Evolutionary conservation across 2,329 filamentous ascomycete genomes (phyloP), one percentile per base, ranked within the genome.

Genomic region (Penicillium brevicompactum): DNA sequence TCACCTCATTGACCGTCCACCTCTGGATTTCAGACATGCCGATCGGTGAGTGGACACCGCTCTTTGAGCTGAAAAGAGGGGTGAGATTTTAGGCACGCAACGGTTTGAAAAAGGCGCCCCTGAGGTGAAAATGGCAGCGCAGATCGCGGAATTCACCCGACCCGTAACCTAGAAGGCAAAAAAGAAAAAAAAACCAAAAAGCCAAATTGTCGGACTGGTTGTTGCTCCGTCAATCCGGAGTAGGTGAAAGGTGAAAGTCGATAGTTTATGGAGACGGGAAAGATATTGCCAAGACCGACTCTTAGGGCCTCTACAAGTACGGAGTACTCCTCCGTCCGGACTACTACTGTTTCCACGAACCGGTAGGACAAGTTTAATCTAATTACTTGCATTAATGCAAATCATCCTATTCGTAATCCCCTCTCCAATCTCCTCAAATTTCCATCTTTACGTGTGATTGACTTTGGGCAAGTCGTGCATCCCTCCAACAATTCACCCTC

Each of bases 1-100:
- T 43, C 56, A 76, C 75, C 73, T 80, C 77, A 48, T 73, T 74
- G 46, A 81, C 75, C n/a, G 70, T 76, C 78, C 78, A 81, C 61
- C 65, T 74, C 55, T 77, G 68, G 56, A 78, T 65, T 52, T 67
- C 64, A 44, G 70, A 61, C 72, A 75, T 65, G 60, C 50, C 57
- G 63, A 65, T 65, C 63, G 51, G 50, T 43, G 18, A 51, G 46
- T 55, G 53, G 55, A 63, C 59, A 59, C 60, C 54, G 57, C 58
- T 59, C 55, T 56, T 63, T 62, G 46, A 38, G 4, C n/a, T 46
- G 42, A 52, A 52, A 49, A 49, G 50, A 49, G 45, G 40, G 44
- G 55, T 34, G 46, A 50, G 40, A 42, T 13, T 43, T 53, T 46
- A 53, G 55, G 31, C 50, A 40, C 13, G 22, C 41, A 46, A 52